These are phyloP conservation scores for Xylariaceae sp. DNA, from an alignment of 2,329 filamentous ascomycete species.

Conservation along the genomic window DNA sequence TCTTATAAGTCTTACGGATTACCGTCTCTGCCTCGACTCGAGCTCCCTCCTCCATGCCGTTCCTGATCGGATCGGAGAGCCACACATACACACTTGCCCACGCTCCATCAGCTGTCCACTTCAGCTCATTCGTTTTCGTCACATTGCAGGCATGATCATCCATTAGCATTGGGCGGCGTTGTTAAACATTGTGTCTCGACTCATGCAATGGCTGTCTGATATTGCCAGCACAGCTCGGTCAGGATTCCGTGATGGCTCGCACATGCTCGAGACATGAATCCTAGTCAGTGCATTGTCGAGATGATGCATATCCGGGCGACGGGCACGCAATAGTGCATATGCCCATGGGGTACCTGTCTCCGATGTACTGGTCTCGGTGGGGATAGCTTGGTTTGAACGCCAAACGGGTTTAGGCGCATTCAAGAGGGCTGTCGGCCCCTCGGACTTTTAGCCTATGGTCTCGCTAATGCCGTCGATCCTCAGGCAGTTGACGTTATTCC, in stretches of 20 bases:
- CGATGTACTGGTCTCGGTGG: too few relatives aligned
- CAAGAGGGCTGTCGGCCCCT: too few relatives aligned
- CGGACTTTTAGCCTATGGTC: too few relatives aligned
- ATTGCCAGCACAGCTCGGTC: not conserved
- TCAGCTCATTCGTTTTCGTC: not conserved
- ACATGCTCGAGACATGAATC: not conserved
- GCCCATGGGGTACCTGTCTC: too few relatives aligned
- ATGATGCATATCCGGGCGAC: too few relatives aligned
- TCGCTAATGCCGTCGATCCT: too few relatives aligned
- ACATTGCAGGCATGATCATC: not conserved
- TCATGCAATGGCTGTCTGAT: not conserved
- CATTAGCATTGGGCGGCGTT: not conserved
- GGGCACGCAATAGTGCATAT: too few relatives aligned
- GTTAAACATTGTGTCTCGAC: conserved; percentile 2
- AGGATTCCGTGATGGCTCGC: not conserved
- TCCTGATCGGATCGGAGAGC: not conserved
- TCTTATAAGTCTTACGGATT: not conserved
- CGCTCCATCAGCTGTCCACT: conserved; percentile 6
- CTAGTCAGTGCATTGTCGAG: too few relatives aligned
- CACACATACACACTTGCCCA: not conserved
- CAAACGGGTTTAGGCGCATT: too few relatives aligned
- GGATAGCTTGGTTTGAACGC: too few relatives aligned
- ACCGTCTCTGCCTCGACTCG: not conserved
- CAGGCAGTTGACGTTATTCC: too few relatives aligned
- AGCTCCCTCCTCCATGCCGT: not conserved